phyloP scores from a whole-genome alignment of 345 rosid species.

The Bruguiera gymnorhiza region DNA sequence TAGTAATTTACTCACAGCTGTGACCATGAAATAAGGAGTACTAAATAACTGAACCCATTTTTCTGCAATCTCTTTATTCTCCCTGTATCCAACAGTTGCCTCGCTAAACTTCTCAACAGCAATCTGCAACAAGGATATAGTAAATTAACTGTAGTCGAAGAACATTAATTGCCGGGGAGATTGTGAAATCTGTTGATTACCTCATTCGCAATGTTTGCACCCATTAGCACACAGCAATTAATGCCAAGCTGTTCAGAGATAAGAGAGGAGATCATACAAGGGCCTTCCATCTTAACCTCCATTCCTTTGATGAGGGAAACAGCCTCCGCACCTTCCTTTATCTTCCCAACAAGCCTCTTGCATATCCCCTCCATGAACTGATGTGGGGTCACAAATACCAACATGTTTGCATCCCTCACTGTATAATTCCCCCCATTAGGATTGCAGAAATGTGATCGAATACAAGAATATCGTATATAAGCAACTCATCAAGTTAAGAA shows the following conservation, averaged over 20 bases:
- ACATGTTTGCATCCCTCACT: constrained; percentile 85
- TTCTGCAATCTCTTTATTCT: constrained; percentile 58
- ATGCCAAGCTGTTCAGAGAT: constrained; percentile 70
- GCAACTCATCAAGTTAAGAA: constrained; percentile 8
- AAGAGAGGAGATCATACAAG: constrained; percentile 82
- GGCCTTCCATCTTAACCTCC: constrained; percentile 96
- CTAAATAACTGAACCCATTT: constrained; percentile 87
- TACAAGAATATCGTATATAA: background rate
- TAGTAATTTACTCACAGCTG: constrained; percentile 52
- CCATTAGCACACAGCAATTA: constrained; percentile 89
- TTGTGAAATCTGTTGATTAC: constrained; percentile 28
- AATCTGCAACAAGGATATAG: constrained; percentile 43
- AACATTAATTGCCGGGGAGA: background rate
- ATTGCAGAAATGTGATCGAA: background rate
- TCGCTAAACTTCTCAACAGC: constrained; percentile 92
- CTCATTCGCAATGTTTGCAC: constrained; percentile 96
- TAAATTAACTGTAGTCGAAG: background rate
- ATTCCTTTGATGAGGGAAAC: constrained; percentile 94
- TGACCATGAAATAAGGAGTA: constrained; percentile 81
- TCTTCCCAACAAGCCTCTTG: constrained; percentile 68
- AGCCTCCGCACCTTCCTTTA: constrained; percentile 58
- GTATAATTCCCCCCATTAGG: constrained; percentile 16
- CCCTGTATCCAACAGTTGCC: constrained; percentile 89
- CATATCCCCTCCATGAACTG: constrained; percentile 89
- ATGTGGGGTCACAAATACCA: constrained; percentile 92